These are phyloP conservation scores for Podila clonocystis DNA, from an alignment of 192 early-diverging fungal species.

Conservation along the genomic window DNA sequence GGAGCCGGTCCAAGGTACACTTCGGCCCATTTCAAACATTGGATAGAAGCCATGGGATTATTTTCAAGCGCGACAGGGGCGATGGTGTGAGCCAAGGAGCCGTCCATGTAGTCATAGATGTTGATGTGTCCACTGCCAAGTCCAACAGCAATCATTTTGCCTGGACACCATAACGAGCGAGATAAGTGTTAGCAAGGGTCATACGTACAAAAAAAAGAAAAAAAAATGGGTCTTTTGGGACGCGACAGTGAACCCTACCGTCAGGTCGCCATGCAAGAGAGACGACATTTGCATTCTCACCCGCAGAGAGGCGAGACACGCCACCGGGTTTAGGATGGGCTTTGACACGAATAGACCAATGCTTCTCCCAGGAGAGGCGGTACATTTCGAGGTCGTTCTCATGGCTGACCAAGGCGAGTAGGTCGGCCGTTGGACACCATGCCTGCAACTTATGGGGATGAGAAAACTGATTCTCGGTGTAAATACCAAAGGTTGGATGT, in stretches of 20 bases:
- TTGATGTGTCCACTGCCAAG: conserved; percentile 25
- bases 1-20: conserved; percentile 13
- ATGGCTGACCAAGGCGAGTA: conserved; percentile 26
- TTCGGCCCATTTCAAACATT: conserved; percentile 34
- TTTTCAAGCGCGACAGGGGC: not conserved
- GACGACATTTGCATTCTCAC: conserved; percentile 7
- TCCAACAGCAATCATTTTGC: conserved; percentile 36
- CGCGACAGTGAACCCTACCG: conserved; percentile 7
- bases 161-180: not conserved
- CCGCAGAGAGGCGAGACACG: not conserved
- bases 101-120: conserved; percentile 39
- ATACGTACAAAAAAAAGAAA: not conserved
- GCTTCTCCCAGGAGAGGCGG: conserved; percentile 31
- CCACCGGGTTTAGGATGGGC: not conserved
- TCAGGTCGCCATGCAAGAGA: conserved; percentile 44
- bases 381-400: conserved; percentile 38
- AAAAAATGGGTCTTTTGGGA: too few species aligned
- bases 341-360: conserved; percentile 28
- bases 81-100: conserved; percentile 8
- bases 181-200: not conserved
- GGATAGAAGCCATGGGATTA: not conserved
- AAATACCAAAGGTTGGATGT: conserved; percentile 9
- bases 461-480: conserved; percentile 26
- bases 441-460: conserved; percentile 11
- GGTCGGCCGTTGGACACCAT: conserved; percentile 37